These are phyloP conservation scores for Phytophthora crassamura DNA, from an alignment of 352 stramenopile species.

Conservation along the genomic window DNA sequence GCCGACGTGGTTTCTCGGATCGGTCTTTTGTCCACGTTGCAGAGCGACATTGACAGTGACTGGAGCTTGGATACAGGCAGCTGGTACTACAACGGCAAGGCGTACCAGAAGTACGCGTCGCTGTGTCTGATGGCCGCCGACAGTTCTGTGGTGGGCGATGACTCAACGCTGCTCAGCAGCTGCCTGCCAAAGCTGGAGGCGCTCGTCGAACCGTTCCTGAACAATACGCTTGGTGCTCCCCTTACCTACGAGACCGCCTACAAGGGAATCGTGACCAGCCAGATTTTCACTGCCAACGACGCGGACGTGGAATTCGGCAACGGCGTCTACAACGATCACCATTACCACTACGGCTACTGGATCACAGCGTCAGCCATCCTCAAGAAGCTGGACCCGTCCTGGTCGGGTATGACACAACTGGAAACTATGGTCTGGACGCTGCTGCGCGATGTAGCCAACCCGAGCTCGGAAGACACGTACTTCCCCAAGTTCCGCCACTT, in stretches of 20 bases:
- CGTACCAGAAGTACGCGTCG: slow-evolving; percentile 83
- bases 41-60: slow-evolving; percentile 61
- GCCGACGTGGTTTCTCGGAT: slow-evolving; percentile 43
- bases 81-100: slow-evolving; percentile 85
- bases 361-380: slow-evolving; percentile 72
- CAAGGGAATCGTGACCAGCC: slow-evolving; percentile 64
- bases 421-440: slow-evolving; percentile 73
- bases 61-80: slow-evolving; percentile 59
- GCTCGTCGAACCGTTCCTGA: slow-evolving; percentile 66
- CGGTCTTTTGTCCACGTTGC: slow-evolving; percentile 47
- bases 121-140: slow-evolving; percentile 78
- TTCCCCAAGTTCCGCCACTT: slow-evolving; percentile 85
- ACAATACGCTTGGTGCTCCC: slow-evolving; percentile 59
- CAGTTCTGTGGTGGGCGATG: slow-evolving; percentile 49
- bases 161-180: slow-evolving; percentile 54
- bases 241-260: slow-evolving; percentile 81
- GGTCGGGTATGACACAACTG: slow-evolving; percentile 59
- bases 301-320: slow-evolving; percentile 80
- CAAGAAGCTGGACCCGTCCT: slow-evolving; percentile 68
- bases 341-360: slow-evolving; percentile 89
- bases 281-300: slow-evolving; percentile 61
- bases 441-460: slow-evolving; percentile 78
- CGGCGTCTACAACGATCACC: slow-evolving; percentile 85
- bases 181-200: slow-evolving; percentile 69
- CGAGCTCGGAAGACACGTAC: slow-evolving; percentile 56